A percentile compares a stretch with the other conserved stretches of the same genome.
phyloP scores from a whole-genome alignment of 2,329 filamentous ascomycete species.

The Cladorrhinum sp. region DNA sequence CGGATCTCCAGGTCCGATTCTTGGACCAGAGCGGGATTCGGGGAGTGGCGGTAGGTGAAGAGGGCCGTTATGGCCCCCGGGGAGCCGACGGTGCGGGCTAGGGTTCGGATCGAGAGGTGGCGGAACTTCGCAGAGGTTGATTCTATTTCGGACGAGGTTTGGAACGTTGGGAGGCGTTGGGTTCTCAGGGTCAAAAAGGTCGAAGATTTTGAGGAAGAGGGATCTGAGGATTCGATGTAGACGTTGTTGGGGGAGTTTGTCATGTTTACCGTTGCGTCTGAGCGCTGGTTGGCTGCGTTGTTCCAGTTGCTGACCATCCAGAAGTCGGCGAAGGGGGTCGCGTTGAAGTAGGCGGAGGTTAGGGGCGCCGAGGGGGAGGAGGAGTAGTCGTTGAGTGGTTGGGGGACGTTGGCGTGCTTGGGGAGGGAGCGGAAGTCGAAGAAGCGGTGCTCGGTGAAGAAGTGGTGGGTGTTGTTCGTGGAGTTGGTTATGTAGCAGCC shows the following conservation, averaged over 20 bases:
- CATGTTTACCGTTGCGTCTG: conserved; percentile 36
- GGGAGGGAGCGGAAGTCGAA: conserved; percentile 47
- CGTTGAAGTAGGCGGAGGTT: conserved; percentile 41
- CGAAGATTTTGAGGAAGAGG: conserved; percentile 30
- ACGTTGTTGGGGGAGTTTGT: conserved; percentile 43
- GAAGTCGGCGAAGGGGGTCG: conserved; percentile 34
- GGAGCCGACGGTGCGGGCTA: conserved; percentile 47
- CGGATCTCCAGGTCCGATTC: conserved; percentile 54
- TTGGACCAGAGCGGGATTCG: conserved; percentile 40
- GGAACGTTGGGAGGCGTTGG: conserved; percentile 41
- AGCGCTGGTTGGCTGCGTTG: conserved; percentile 31
- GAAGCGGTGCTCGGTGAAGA: conserved; percentile 46
- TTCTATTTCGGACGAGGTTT: conserved; percentile 49
- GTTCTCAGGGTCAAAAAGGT: conserved; percentile 51
- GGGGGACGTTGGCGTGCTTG: conserved; percentile 38
- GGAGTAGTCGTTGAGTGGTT: conserved; percentile 30
- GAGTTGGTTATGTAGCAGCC: conserved; percentile 42
- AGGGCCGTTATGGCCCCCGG: conserved; percentile 50
- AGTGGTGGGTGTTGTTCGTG: conserved; percentile 36
- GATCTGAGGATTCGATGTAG: conserved; percentile 41
- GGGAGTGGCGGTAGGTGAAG: conserved; percentile 48
- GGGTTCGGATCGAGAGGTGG: conserved; percentile 47
- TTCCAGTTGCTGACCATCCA: conserved; percentile 43
- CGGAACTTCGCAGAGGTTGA: conserved; percentile 37
- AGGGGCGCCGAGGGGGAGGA: conserved; percentile 30